phyloP scores from a whole-genome alignment of 164 flowering plant species.

The Aristolochia californica region DNA sequence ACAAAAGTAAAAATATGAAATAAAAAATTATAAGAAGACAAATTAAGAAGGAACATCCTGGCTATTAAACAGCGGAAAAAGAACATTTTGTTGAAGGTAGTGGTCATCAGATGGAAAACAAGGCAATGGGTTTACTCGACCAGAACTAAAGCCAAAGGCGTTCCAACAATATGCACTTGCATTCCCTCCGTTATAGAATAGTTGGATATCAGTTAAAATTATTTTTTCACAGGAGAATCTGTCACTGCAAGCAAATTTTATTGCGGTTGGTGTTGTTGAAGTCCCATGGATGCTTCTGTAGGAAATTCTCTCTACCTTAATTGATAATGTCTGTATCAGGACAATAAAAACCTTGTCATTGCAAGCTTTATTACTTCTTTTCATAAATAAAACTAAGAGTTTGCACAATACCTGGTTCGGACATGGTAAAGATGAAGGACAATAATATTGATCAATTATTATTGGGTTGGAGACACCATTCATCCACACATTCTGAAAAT shows the following conservation, averaged over 20 bases:
- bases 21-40: not conserved
- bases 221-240: constrained; percentile 51
- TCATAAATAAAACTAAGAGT: not conserved
- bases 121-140: constrained; percentile 46
- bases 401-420: constrained; percentile 52
- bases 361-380: not conserved
- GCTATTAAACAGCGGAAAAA: constrained; percentile 7
- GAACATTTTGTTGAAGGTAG: constrained; percentile 23
- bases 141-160: constrained; percentile 51
- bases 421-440: constrained; percentile 63
- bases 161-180: constrained; percentile 67
- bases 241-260: constrained; percentile 73
- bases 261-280: constrained; percentile 69
- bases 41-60: not conserved
- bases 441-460: constrained; percentile 84
- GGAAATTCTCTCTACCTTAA: constrained; percentile 48
- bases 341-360: not conserved
- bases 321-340: constrained; percentile 52
- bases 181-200: constrained; percentile 20
- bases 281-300: constrained; percentile 59
- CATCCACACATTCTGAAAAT: constrained; percentile 58
- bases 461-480: constrained; percentile 80
- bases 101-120: constrained; percentile 32
- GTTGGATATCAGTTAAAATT: constrained; percentile 50
- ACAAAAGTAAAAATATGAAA: too few relatives aligned